phyloP scores from a whole-genome alignment of 352 stramenopile species.

The Phytopythium litorale region DNA sequence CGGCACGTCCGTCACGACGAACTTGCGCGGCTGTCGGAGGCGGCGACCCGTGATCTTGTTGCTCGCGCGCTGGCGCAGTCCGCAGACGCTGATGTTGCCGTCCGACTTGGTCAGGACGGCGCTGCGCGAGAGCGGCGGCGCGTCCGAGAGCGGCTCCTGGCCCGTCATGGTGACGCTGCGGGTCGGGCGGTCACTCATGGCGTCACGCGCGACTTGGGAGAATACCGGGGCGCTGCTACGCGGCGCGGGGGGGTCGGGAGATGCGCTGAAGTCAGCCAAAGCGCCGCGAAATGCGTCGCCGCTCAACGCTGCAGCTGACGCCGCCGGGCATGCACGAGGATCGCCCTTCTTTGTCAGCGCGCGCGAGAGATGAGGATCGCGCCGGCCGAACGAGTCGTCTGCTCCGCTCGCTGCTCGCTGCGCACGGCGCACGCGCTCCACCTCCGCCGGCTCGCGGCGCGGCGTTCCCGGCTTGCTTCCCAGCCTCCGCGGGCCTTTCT shows the following conservation, averaged over 20 bases:
- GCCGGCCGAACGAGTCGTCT: too few relatives aligned
- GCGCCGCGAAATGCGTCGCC: background rate
- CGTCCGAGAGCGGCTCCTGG: constrained; percentile 4
- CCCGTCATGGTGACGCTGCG: constrained; percentile 6
- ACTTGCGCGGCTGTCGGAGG: constrained; percentile 50
- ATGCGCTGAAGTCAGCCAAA: background rate
- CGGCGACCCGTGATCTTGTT: constrained; percentile 57
- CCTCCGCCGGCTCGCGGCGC: background rate
- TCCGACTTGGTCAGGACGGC: constrained; percentile 2
- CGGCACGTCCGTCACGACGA: constrained; percentile 69
- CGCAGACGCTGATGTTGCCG: background rate
- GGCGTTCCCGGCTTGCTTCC: background rate
- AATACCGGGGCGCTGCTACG: background rate
- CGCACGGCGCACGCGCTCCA: background rate
- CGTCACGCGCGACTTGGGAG: background rate
- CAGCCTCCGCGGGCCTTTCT: background rate
- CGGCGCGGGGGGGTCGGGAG: too few relatives aligned
- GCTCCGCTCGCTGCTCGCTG: too few relatives aligned
- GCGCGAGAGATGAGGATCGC: background rate
- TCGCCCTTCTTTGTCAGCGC: background rate
- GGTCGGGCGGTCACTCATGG: constrained; percentile 1
- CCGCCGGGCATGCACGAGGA: constrained; percentile 4
- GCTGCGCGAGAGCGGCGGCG: constrained; percentile 4
- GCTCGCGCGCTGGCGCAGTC: constrained; percentile 13
- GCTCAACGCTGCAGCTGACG: background rate